phyloP scores from a whole-genome alignment of 352 stramenopile species.

The Pythium coloratum region DNA sequence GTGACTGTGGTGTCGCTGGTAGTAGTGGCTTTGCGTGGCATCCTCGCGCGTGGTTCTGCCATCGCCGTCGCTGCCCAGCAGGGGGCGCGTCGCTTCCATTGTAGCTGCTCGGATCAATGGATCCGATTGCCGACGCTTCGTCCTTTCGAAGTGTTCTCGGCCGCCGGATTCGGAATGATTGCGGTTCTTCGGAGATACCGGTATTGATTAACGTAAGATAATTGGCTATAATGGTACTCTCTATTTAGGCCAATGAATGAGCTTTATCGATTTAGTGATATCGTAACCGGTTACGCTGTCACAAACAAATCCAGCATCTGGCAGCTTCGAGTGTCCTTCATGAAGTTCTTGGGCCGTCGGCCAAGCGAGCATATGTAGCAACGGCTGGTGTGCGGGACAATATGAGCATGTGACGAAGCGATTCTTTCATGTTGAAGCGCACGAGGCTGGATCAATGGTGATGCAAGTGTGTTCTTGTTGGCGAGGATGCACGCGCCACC shows the following conservation, averaged over 20 bases:
- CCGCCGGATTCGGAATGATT: slow-evolving; percentile 10
- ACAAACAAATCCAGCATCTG: neutral
- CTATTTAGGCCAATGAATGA: slow-evolving; percentile 1
- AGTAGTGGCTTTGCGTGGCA: slow-evolving; percentile 24
- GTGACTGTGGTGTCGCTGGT: neutral
- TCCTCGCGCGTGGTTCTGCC: slow-evolving; percentile 26
- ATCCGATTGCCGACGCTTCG: neutral
- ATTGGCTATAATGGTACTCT: neutral
- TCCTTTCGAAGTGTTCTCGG: neutral
- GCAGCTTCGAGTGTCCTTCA: neutral
- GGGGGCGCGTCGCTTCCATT: slow-evolving; percentile 49
- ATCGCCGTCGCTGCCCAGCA: slow-evolving; percentile 43
- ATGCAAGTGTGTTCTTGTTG: too few species aligned
- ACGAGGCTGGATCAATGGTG: neutral
- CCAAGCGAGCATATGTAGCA: neutral
- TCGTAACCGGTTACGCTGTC: neutral
- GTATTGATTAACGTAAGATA: neutral
- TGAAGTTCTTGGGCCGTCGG: neutral
- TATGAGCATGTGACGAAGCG: slow-evolving; percentile 3
- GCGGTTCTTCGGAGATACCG: slow-evolving; percentile 1
- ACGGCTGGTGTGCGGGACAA: neutral
- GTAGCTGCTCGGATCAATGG: slow-evolving; percentile 1
- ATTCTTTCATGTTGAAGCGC: neutral
- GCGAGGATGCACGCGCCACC: too few species aligned
- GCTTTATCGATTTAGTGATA: neutral